These are phyloP conservation scores for Stramenopiles sp. DNA, from an alignment of 352 stramenopile species.

Conservation along the genomic window DNA sequence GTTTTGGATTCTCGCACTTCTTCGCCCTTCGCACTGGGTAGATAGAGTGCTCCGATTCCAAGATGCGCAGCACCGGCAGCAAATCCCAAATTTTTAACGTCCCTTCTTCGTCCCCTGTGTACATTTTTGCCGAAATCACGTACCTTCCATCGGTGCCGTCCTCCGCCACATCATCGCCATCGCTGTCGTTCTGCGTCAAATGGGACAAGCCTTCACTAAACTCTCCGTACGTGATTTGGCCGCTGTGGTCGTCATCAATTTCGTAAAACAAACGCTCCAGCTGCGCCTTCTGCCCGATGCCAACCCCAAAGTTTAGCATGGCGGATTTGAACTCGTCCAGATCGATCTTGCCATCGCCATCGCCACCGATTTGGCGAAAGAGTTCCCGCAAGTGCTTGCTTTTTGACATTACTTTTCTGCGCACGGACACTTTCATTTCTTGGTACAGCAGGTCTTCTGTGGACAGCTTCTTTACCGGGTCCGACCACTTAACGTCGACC, in stretches of 20 bases:
- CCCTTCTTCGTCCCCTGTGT: conserved; percentile 51
- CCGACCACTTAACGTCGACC: not conserved
- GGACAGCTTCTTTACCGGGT: not conserved
- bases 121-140: conserved; percentile 26
- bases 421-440: not conserved
- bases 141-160: not conserved
- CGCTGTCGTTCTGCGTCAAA: conserved; percentile 16
- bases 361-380: not conserved
- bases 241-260: conserved; percentile 18
- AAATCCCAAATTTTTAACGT: conserved; percentile 47
- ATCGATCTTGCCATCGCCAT: not conserved
- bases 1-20: conserved; percentile 43
- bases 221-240: conserved; percentile 17
- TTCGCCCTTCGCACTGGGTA: conserved; percentile 30
- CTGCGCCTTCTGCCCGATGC: not conserved
- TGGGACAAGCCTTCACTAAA: conserved; percentile 16
- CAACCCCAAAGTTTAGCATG: conserved; percentile 2
- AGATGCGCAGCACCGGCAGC: conserved; percentile 32
- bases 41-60: conserved; percentile 35
- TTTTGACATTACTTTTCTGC: not conserved
- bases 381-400: not conserved
- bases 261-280: conserved; percentile 24
- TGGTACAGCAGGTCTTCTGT: not conserved
- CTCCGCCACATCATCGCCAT: conserved; percentile 15
- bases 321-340: not conserved